Evolutionary conservation across 192 early-diverging fungal genomes (phyloP), one percentile per base, ranked within the genome.

Genomic region (Coemansia javaensis): DNA sequence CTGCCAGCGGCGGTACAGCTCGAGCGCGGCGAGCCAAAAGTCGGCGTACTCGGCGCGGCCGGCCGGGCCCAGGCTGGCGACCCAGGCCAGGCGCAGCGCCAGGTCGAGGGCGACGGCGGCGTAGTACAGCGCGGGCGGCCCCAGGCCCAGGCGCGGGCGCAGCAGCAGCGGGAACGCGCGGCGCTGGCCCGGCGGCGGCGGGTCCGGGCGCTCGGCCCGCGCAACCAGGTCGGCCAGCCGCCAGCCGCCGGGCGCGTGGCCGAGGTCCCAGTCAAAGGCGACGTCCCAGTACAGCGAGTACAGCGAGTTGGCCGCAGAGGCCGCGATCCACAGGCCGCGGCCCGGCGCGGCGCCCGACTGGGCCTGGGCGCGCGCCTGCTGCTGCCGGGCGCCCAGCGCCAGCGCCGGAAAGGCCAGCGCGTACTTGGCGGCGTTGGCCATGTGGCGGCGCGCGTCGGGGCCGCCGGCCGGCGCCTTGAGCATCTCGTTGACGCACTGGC

Each of bases 261-360:
- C 63, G 27, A 97, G 54, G 23, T 84, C 79, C 93, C 93, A 98
- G 66, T 96, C 94, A 59, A 91, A 84, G 14, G 78, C 81, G 22
- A 97, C 78, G 75, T 98, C 94, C 97, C 94, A 99, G 65, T 93
- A 94, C 33, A 93, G 84, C 5, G 89, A 93, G 67, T 88, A 98
- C 13, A 92, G 73, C 24, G 94, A 92, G 69, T 97, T 96, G 44
- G 96, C 64, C 20, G 85, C 73, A 1, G 88, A 84, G 18, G 81
- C 71, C 14, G 77, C 48, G n/a, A 85, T 45, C 83, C 83, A 87
- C 38, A 84, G 37, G 2, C 39, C 49, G 27, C 54, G 70, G 14
- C 42, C 46, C 14, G 47, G 1, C 27, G 52, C 47, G 58, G 31
- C 13, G 22, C 31, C 67, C 58, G 59, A 50, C 52, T 47, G 42